phyloP scores from a whole-genome alignment of 2,329 filamentous ascomycete genomes.

The Hymenoscyphus fraxineus region DNA sequence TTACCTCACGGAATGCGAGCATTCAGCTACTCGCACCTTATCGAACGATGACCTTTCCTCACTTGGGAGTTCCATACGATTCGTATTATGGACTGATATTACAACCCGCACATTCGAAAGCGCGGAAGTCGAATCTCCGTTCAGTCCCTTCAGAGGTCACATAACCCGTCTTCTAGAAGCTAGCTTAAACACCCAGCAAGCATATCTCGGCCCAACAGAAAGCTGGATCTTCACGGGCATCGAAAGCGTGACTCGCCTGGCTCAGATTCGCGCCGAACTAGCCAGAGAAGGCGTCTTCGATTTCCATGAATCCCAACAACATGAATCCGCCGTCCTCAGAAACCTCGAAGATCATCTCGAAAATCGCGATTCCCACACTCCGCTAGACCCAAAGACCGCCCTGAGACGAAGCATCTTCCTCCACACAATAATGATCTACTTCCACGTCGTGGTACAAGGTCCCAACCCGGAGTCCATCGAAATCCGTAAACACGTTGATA shows the following conservation, averaged over 20 bases:
- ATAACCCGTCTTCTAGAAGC: constrained; percentile 8
- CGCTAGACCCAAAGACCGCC: background rate
- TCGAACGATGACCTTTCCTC: constrained; percentile 7
- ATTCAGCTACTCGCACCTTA: background rate
- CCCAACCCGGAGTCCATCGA: constrained; percentile 2
- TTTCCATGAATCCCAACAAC: constrained; percentile 9
- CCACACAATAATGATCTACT: constrained; percentile 13
- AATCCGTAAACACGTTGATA: constrained; percentile 11
- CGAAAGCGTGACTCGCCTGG: constrained; percentile 13
- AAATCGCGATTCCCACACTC: background rate
- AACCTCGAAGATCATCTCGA: constrained; percentile 7
- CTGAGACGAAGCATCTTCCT: constrained; percentile 9
- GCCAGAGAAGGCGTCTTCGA: constrained; percentile 6
- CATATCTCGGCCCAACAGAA: constrained; percentile 6
- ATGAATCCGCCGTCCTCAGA: constrained; percentile 8
- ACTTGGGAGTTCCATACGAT: constrained; percentile 11
- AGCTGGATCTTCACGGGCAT: constrained; percentile 12
- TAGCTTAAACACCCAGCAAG: background rate
- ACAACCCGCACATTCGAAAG: constrained; percentile 11
- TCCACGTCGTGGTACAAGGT: constrained; percentile 9
- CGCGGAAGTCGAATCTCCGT: constrained; percentile 7
- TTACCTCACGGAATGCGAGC: constrained; percentile 7
- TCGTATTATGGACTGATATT: constrained; percentile 10
- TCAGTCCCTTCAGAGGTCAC: constrained; percentile 6
- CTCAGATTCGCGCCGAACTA: constrained; percentile 9